These are phyloP conservation scores for Purpureocillium takamizusanense DNA, from an alignment of 2,329 filamentous ascomycete genomes.

Conservation along the genomic window DNA sequence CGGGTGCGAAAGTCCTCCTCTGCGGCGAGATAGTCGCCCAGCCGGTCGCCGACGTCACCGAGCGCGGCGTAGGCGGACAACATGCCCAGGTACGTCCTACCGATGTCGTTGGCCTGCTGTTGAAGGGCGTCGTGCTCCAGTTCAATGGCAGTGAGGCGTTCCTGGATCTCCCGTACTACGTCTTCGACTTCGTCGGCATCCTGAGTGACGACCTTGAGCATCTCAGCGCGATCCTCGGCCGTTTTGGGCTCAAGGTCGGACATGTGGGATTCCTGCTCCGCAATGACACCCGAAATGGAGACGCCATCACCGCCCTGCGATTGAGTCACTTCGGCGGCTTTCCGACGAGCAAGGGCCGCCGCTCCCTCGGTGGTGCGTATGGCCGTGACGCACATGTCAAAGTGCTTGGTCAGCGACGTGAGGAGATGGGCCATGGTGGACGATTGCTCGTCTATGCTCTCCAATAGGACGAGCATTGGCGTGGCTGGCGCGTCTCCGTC, in stretches of 20 bases:
- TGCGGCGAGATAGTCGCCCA: conserved; percentile 57
- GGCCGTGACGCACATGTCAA: conserved; percentile 86
- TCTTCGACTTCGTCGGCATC: conserved; percentile 61
- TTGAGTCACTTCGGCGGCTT: conserved; percentile 54
- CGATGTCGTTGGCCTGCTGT: conserved; percentile 46
- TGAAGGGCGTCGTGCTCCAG: conserved; percentile 54
- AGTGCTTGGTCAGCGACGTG: conserved; percentile 74
- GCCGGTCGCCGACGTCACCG: conserved; percentile 55
- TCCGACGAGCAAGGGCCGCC: conserved; percentile 57
- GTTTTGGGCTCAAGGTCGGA: conserved; percentile 59
- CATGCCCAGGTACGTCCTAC: conserved; percentile 45
- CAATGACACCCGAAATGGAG: conserved; percentile 59
- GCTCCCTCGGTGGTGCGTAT: conserved; percentile 84
- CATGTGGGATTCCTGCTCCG: conserved; percentile 43
- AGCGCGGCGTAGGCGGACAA: conserved; percentile 57
- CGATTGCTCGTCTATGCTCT: conserved; percentile 61
- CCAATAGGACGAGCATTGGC: conserved; percentile 45
- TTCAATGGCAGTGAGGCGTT: conserved; percentile 71
- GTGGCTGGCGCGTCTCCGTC: conserved; percentile 15
- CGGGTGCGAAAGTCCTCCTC: conserved; percentile 53
- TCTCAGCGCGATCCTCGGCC: conserved; percentile 67
- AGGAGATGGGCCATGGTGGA: conserved; percentile 75
- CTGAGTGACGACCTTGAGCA: conserved; percentile 70
- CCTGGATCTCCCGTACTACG: conserved; percentile 62
- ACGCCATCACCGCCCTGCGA: conserved; percentile 38